Percentiles rank a stretch among this genome's conserved stretches.
Conservation (phyloP, 805 yeast species). For the Alloascoidea hylecoeti region DNA sequence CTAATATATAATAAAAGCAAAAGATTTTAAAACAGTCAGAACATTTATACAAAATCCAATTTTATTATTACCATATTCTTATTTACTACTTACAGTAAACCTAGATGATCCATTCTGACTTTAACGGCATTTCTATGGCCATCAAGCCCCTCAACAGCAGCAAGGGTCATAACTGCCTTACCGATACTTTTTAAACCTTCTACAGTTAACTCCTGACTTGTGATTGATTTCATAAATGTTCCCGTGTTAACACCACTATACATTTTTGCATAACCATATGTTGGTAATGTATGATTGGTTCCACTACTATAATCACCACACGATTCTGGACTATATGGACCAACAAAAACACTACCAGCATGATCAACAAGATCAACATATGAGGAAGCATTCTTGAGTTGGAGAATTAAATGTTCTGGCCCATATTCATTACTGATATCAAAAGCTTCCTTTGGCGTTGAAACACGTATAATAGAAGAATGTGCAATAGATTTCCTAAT, state of each 20-base stretch:
- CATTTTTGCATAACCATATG: slow-evolving; percentile 96
- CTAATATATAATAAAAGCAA: too few species aligned
- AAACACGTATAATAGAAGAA: slow-evolving; percentile 67
- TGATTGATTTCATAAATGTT: slow-evolving; percentile 89
- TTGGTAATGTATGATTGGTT: slow-evolving; percentile 96
- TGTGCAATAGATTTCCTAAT: slow-evolving; percentile 87
- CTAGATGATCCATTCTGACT: slow-evolving; percentile 78
- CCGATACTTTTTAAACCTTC: slow-evolving; percentile 84
- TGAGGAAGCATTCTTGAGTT: slow-evolving; percentile 62
- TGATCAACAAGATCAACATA: slow-evolving; percentile 67
- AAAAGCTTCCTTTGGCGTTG: slow-evolving; percentile 66
- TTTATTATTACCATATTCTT: too few species aligned
- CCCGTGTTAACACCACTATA: slow-evolving; percentile 95
- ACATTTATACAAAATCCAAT: too few species aligned
- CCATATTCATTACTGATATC: slow-evolving; percentile 84
- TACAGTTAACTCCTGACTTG: slow-evolving; percentile 81
- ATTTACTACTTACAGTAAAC: slow-evolving; percentile 28
- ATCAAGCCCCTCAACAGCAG: slow-evolving; percentile 92
- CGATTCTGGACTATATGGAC: slow-evolving; percentile 91
- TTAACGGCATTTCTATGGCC: slow-evolving; percentile 97
- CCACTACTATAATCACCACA: slow-evolving; percentile 98
- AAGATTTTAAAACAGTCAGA: too few species aligned
- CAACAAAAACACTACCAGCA: slow-evolving; percentile 96
- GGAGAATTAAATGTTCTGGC: slow-evolving; percentile 94
- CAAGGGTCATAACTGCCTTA: slow-evolving; percentile 91